These are phyloP conservation scores for Pezicula radicicola DNA, from an alignment of 2,329 filamentous ascomycete species.

Conservation along the genomic window DNA sequence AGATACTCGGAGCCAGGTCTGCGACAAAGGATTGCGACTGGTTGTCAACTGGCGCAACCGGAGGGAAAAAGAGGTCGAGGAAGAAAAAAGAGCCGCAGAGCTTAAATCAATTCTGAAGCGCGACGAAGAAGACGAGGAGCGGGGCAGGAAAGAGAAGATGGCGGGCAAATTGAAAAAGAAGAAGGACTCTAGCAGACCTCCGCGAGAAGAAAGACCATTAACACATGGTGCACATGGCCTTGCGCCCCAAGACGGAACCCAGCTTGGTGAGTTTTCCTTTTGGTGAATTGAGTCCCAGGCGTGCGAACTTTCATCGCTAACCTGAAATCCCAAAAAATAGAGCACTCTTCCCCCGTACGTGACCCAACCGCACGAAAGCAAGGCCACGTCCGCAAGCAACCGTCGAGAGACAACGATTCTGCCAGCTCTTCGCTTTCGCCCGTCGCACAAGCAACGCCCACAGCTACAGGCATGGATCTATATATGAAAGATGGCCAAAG, in stretches of 20 bases:
- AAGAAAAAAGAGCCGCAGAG: conserved; percentile 45
- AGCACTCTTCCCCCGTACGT: conserved; percentile 18
- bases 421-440: conserved; percentile 60
- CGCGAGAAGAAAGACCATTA: conserved; percentile 56
- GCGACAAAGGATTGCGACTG: conserved; percentile 71
- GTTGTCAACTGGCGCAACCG: conserved; percentile 48
- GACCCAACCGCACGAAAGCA: conserved; percentile 16
- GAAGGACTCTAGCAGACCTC: conserved; percentile 60
- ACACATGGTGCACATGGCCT: conserved; percentile 61
- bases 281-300: no score
- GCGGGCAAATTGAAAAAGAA: conserved; percentile 72
- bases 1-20: conserved; percentile 63
- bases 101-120: conserved; percentile 26
- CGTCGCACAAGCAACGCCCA: conserved; percentile 42
- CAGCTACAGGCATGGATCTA: conserved; percentile 48
- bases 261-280: conserved; percentile 44
- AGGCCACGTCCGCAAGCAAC: conserved; percentile 7
- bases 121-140: conserved; percentile 45
- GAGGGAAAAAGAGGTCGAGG: conserved; percentile 58
- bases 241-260: conserved; percentile 61
- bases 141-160: conserved; percentile 37
- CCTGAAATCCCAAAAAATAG: neutral
- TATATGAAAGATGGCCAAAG: conserved; percentile 48
- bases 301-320: neutral
- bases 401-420: conserved; percentile 41